Base-by-base conservation (phyloP, 2,329 filamentous ascomycete genomes). In the Aspergillus pseudonomiae region DNA sequence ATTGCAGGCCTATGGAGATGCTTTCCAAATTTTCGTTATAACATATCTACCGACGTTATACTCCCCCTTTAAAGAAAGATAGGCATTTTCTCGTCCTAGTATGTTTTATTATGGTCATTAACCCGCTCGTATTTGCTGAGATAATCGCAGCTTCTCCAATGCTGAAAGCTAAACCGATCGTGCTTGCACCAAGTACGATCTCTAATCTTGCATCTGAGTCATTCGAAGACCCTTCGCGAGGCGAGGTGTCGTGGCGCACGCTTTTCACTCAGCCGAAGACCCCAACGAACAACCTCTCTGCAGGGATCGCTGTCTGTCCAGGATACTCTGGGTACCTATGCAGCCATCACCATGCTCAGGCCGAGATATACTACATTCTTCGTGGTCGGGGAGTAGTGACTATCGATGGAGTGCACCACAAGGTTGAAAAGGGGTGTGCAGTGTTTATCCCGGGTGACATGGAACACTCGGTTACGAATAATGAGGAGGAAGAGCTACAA, bases 401-500 rank as follows among this genome's bases (percentile, higher is more conserved):
- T 0, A 75, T 83, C 19, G 77, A 82, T 53, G 79, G 76, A 4
- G 57, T 66, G 7, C 70, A 75, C 26, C 66, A 76, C 57, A 59
- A 56, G 1, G 76, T 82, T 0, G 52, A 59, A 14, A 71, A 70
- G 30, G 80, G 79, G 5, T 73, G 68, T 55, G 73, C 76, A 9
- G 71, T 82, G 1, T 82, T 76, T 63, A 79, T 82, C 39, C 80
- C 80, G 0, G 77, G 78, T 0, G 70, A 82, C 73, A 77, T 79
- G 2, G 77, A 81, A 68, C 81, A 83, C 71, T 78, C 75, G 3
- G 73, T 81, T 57, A 65, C 67, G 16, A 79, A 79, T 63, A 65
- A 64, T 6, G 68, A 67, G 0, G 52, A 59, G 0, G 73, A 71
- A 34, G 70, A 74, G 6, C 63, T 81, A 58, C 70, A 65, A 58